phyloP scores from a whole-genome alignment of 2,329 filamentous ascomycete genomes.

The Akanthomyces dipterigenus region DNA sequence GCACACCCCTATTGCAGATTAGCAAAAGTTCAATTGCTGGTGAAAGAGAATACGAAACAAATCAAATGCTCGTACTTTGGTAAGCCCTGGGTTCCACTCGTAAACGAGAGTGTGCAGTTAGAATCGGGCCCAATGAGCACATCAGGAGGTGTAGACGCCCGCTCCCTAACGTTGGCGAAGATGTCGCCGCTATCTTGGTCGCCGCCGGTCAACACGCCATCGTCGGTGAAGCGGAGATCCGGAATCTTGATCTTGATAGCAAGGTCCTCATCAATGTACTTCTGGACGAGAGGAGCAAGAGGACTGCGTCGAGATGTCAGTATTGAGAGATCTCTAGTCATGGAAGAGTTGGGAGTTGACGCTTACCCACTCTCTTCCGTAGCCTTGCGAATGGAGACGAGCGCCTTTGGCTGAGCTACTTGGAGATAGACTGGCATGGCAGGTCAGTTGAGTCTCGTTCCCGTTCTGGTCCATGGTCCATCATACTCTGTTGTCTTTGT shows the following conservation, averaged over 20 bases:
- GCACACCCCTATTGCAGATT: slow-evolving; percentile 49
- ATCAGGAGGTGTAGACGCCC: slow-evolving; percentile 51
- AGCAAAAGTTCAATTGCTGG: background rate
- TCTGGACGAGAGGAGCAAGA: slow-evolving; percentile 38
- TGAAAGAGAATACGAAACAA: background rate
- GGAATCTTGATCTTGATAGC: slow-evolving; percentile 68
- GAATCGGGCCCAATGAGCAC: slow-evolving; percentile 83
- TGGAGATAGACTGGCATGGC: slow-evolving; percentile 57
- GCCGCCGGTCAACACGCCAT: slow-evolving; percentile 68
- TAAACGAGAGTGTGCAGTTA: slow-evolving; percentile 68
- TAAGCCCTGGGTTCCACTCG: slow-evolving; percentile 66
- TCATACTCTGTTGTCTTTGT: slow-evolving; percentile 19
- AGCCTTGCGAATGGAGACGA: slow-evolving; percentile 63
- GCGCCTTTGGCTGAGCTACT: slow-evolving; percentile 64
- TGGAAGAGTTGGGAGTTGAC: background rate
- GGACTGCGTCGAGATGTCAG: background rate
- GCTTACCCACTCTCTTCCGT: slow-evolving; percentile 48
- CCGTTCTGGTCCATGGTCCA: background rate
- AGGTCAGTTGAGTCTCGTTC: background rate
- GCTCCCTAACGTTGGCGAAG: slow-evolving; percentile 47
- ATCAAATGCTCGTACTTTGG: slow-evolving; percentile 50
- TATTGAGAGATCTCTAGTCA: no score
- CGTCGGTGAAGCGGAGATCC: slow-evolving; percentile 61
- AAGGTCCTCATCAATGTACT: slow-evolving; percentile 67
- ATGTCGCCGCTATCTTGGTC: slow-evolving; percentile 58